Evolutionary conservation across 2,329 filamentous ascomycete genomes (phyloP).

Genomic region (Macrophomina phaseolina): DNA sequence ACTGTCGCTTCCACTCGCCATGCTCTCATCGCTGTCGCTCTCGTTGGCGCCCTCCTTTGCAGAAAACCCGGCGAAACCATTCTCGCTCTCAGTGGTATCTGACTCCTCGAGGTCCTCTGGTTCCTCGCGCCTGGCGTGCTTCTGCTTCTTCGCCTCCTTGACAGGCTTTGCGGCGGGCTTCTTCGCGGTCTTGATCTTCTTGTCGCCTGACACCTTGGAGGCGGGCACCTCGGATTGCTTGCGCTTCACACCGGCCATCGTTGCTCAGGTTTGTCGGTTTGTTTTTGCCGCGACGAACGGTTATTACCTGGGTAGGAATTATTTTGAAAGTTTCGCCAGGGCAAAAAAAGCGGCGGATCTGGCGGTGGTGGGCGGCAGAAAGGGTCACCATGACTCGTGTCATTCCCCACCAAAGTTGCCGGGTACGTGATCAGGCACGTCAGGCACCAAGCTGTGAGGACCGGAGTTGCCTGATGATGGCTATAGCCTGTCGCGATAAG

Average conservation of each 20-base stretch:
- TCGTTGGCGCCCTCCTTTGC: conserved; percentile 37
- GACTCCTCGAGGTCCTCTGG: conserved; percentile 42
- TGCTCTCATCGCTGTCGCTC: conserved; percentile 27
- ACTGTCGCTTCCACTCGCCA: conserved; percentile 21
- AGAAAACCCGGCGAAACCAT: conserved; percentile 44
- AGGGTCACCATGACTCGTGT: conserved; percentile 1
- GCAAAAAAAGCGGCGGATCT: background rate
- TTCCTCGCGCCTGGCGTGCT: conserved; percentile 38
- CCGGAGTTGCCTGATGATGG: background rate
- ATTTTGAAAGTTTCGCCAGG: conserved; percentile 23
- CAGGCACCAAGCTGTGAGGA: background rate
- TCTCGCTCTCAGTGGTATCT: conserved; percentile 44
- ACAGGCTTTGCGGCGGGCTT: conserved; percentile 29
- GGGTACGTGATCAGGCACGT: background rate
- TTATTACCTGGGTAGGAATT: background rate
- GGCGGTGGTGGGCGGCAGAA: conserved; percentile 21
- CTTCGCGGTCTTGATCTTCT: conserved; percentile 50
- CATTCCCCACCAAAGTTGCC: background rate
- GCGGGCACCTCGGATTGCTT: conserved; percentile 39
- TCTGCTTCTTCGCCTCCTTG: conserved; percentile 42
- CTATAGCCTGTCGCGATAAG: background rate
- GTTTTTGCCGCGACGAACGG: background rate
- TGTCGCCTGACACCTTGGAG: conserved; percentile 33
- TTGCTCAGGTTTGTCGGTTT: background rate
- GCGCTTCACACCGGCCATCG: conserved; percentile 47